Percentiles rank a stretch among this genome's conserved stretches.
Conservation (phyloP, 208 protist genomes). For the Trypanosoma platydactyli region DNA sequence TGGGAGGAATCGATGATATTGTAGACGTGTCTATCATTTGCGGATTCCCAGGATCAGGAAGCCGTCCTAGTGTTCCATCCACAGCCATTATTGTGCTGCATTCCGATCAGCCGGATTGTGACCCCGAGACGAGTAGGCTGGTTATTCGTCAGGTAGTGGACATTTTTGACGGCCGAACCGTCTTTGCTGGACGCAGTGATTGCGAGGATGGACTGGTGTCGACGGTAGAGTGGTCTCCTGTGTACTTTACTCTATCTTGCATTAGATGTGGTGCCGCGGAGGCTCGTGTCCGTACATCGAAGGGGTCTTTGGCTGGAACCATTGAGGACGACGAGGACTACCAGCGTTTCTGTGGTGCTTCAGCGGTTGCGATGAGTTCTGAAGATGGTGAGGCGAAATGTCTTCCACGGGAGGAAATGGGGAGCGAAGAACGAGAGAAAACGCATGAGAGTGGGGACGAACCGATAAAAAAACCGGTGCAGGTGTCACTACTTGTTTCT, state of each 20-base stretch:
- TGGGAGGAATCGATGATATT: neutral
- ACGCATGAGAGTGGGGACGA: neutral
- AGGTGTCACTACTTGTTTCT: conserved; percentile 14
- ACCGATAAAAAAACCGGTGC: neutral
- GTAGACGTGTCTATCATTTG: conserved; percentile 8
- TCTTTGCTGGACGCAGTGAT: conserved; percentile 3
- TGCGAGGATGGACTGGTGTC: neutral
- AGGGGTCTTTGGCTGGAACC: neutral
- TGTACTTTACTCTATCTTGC: neutral
- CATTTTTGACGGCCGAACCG: conserved; percentile 11
- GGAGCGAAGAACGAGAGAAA: neutral
- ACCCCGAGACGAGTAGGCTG: neutral
- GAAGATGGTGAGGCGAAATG: neutral
- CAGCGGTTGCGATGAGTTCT: too few relatives aligned
- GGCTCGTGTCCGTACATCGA: neutral
- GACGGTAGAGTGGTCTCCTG: conserved; percentile 8
- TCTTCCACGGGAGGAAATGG: neutral
- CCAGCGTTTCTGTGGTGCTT: conserved; percentile 8
- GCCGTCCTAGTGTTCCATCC: conserved; percentile 1
- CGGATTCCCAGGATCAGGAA: neutral
- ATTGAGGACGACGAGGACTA: conserved; percentile 22
- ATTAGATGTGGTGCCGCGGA: neutral
- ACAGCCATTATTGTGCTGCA: conserved; percentile 11
- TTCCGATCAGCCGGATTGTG: neutral
- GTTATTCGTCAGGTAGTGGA: conserved; percentile 2